Conservation (phyloP, 2,329 filamentous ascomycete species). For the Tolypocladium ovalisporum region DNA sequence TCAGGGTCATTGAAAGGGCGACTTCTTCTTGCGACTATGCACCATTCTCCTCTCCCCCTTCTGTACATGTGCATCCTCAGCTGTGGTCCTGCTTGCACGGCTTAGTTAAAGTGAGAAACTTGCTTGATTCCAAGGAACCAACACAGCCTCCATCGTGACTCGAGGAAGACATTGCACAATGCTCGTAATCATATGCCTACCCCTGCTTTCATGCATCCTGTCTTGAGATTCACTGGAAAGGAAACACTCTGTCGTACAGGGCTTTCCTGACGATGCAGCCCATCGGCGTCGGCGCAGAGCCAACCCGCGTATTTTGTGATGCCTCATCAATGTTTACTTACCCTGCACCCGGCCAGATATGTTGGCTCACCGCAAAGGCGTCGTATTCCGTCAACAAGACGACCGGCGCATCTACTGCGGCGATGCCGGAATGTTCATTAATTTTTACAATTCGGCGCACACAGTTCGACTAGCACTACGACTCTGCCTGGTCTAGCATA, state of each 20-base stretch:
- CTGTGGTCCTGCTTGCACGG: not conserved
- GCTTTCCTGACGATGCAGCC: not conserved
- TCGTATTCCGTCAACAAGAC: not conserved
- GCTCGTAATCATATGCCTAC: not conserved
- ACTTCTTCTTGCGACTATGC: not conserved
- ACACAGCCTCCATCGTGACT: not conserved
- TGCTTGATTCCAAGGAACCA: too few relatives aligned
- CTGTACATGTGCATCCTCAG: not conserved
- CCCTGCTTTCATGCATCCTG: not conserved
- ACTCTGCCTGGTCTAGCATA: too few relatives aligned
- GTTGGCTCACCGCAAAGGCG: not conserved
- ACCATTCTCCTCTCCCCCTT: not conserved
- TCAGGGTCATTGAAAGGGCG: not conserved
- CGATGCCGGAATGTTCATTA: too few relatives aligned
- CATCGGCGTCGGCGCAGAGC: not conserved
- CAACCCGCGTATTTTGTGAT: not conserved
- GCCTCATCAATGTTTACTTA: not conserved
- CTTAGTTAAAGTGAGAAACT: not conserved
- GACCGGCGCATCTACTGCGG: too few relatives aligned
- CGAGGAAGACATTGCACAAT: not conserved
- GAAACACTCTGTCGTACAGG: not conserved
- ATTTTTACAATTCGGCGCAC: too few relatives aligned
- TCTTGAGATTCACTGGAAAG: too few relatives aligned
- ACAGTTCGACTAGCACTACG: too few relatives aligned
- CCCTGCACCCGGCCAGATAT: not conserved